Evolutionary conservation across 108 stramenopile genomes (phyloP).

Genomic region (Cyclotella choctawhatcheeana): DNA sequence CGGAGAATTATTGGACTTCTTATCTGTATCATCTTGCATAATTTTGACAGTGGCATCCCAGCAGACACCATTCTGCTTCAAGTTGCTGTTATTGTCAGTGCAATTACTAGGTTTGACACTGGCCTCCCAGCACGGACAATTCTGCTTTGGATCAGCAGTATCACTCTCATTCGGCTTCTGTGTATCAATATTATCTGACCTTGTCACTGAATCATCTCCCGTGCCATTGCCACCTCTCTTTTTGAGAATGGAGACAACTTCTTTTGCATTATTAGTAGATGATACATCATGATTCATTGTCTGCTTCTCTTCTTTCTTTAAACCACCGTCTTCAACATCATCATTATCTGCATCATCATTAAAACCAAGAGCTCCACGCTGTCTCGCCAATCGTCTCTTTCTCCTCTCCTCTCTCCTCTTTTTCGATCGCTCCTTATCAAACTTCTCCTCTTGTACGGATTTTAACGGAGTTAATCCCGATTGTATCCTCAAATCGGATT

Average conservation of each 20-base stretch:
- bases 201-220: too few species aligned
- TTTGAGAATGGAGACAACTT: slow-evolving; percentile 1
- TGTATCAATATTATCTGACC: neutral
- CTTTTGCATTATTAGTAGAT: too few species aligned
- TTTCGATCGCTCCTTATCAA: slow-evolving; percentile 46
- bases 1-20: too few species aligned
- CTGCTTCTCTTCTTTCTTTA: slow-evolving; percentile 18
- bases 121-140: slow-evolving; percentile 33
- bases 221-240: too few species aligned
- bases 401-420: slow-evolving; percentile 36
- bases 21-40: too few species aligned
- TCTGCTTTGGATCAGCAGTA: slow-evolving; percentile 15
- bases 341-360: slow-evolving; percentile 9
- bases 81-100: too few species aligned
- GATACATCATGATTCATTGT: too few species aligned
- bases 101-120: too few species aligned
- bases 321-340: neutral
- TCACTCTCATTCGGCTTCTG: neutral
- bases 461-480: slow-evolving; percentile 41
- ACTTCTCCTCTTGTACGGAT: slow-evolving; percentile 46
- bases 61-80: too few species aligned
- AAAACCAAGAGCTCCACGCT: slow-evolving; percentile 20
- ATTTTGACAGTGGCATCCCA: too few species aligned
- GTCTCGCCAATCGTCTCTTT: slow-evolving; percentile 21
- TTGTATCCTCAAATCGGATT: slow-evolving; percentile 38